Conservation (phyloP, 148 eudicot species). For the Arctostaphylos glauca region DNA sequence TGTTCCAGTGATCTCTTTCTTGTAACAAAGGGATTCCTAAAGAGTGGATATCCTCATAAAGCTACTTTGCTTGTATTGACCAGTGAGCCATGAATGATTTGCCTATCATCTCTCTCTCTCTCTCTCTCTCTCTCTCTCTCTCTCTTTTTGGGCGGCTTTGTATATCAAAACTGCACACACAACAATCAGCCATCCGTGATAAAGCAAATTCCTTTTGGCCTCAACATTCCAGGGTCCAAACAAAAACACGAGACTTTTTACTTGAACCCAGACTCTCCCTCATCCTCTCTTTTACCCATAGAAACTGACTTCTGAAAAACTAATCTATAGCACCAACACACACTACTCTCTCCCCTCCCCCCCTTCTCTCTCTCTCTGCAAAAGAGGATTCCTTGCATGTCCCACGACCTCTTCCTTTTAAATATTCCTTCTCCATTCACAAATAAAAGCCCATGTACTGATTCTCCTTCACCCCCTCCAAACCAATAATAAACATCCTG, state of each 20-base stretch:
- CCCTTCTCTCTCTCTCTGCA: slow-evolving; percentile 6
- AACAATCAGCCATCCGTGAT: neutral
- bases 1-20: slow-evolving; percentile 20
- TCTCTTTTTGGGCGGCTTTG: slow-evolving; percentile 14
- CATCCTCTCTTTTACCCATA: slow-evolving; percentile 6
- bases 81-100: slow-evolving; percentile 11
- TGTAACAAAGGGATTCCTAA: slow-evolving; percentile 35
- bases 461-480: slow-evolving; percentile 34
- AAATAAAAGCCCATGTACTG: slow-evolving; percentile 38
- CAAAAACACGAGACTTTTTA: slow-evolving; percentile 4
- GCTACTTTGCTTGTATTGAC: slow-evolving; percentile 24
- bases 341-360: neutral
- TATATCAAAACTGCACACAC: slow-evolving; percentile 18
- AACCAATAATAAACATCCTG: slow-evolving; percentile 22
- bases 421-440: slow-evolving; percentile 55
- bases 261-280: neutral
- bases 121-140: neutral
- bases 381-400: slow-evolving; percentile 67
- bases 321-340: slow-evolving; percentile 1
- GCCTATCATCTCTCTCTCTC: neutral
- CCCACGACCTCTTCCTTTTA: slow-evolving; percentile 61
- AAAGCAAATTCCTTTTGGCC: slow-evolving; percentile 24
- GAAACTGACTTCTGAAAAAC: slow-evolving; percentile 19
- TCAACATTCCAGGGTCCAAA: slow-evolving; percentile 19
- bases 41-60: slow-evolving; percentile 31